phyloP scores from a whole-genome alignment of 306 rosid species.

The Medicago ruthenica region DNA sequence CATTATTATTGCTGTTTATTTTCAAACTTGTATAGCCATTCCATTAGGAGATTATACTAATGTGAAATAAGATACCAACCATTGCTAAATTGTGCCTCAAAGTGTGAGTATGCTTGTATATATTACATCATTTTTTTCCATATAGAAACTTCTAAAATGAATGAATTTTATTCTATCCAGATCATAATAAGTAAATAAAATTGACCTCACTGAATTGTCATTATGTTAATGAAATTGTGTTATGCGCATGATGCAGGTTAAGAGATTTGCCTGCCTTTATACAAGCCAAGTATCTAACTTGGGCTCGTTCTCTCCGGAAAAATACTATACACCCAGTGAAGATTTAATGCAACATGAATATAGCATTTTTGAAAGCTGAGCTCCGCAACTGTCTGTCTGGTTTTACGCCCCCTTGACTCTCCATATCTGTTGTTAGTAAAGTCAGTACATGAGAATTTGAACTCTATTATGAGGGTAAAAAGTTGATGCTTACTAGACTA shows the following conservation, averaged over 20 bases:
- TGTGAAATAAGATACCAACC: constrained; percentile 17
- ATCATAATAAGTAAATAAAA: constrained; percentile 1
- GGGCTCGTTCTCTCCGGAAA: constrained; percentile 81
- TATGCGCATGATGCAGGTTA: constrained; percentile 62
- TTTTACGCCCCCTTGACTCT: not conserved
- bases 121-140: not conserved
- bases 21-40: not conserved
- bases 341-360: constrained; percentile 96
- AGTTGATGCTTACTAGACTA: not conserved
- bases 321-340: constrained; percentile 93
- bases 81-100: constrained; percentile 1
- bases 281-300: constrained; percentile 88
- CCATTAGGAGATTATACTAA: constrained; percentile 5
- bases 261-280: constrained; percentile 97
- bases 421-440: not conserved
- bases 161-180: not conserved
- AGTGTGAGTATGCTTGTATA: not conserved
- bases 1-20: not conserved
- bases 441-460: not conserved
- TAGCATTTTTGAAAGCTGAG: constrained; percentile 52
- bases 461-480: not conserved
- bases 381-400: not conserved
- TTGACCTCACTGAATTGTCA: not conserved
- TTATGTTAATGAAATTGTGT: constrained; percentile 2
- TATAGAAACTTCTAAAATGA: not conserved